phyloP scores from a whole-genome alignment of 148 eudicot species.

The Limonium bicolor region DNA sequence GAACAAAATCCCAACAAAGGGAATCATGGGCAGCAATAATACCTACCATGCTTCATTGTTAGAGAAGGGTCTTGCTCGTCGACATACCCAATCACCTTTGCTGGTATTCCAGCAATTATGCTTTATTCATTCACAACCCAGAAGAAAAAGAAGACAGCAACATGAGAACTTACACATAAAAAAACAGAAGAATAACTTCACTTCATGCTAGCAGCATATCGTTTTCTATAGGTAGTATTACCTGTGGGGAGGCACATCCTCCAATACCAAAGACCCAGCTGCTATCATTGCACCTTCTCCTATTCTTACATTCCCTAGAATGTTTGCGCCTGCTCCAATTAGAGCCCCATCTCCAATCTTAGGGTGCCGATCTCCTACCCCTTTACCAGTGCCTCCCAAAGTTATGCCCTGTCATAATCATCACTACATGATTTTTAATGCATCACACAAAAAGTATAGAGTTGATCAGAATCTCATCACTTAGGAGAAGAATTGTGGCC shows the following conservation, averaged over 20 bases:
- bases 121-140: conserved; percentile 17
- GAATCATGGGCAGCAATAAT: no score
- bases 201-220: not conserved
- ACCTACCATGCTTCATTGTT: conserved; percentile 49
- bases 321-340: conserved; percentile 46
- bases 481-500: no score
- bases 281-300: conserved; percentile 67
- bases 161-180: no score
- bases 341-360: conserved; percentile 52
- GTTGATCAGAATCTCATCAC: no score
- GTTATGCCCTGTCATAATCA: conserved; percentile 59
- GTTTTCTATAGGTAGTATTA: not conserved
- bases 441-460: no score
- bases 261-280: conserved; percentile 45
- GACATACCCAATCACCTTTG: conserved; percentile 47
- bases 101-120: conserved; percentile 54
- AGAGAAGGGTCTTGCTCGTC: conserved; percentile 42
- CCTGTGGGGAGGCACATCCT: conserved; percentile 53
- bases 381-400: conserved; percentile 52
- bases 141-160: not conserved
- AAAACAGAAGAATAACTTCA: not conserved
- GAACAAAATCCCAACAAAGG: not conserved
- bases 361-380: conserved; percentile 52
- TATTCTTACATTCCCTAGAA: conserved; percentile 39
- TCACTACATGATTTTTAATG: not conserved